phyloP scores from a whole-genome alignment of 495 filamentous ascomycete genomes.

The Bacidia rubella region DNA sequence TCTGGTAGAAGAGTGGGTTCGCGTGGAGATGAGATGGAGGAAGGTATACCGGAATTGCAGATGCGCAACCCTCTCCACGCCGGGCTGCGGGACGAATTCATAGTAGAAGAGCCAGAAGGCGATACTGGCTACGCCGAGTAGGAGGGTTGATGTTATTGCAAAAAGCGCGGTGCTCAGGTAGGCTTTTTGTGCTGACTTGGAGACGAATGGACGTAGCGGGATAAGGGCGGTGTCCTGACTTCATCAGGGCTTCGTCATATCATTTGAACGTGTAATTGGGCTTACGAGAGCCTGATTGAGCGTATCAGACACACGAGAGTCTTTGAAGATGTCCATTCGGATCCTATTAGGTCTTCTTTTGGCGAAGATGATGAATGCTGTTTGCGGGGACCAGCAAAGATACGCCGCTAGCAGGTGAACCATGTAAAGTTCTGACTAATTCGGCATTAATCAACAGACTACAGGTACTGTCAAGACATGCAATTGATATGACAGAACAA shows the following conservation, averaged over 20 bases:
- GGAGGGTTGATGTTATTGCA: conserved; percentile 37
- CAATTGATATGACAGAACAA: no score
- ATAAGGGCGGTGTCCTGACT: conserved; percentile 15
- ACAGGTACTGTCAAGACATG: no score
- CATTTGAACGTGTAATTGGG: not conserved
- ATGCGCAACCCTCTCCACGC: conserved; percentile 53
- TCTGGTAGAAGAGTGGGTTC: no score
- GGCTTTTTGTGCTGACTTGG: conserved; percentile 51
- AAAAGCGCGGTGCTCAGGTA: conserved; percentile 62
- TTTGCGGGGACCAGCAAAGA: no score
- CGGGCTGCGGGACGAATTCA: conserved; percentile 62
- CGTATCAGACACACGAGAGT: not conserved
- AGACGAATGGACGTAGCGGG: conserved; percentile 42
- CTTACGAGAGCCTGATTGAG: conserved; percentile 9
- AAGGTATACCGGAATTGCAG: conserved; percentile 64
- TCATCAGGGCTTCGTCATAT: not conserved
- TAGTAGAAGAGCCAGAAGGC: conserved; percentile 72
- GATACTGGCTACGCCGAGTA: conserved; percentile 48
- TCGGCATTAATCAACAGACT: no score
- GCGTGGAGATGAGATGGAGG: not conserved
- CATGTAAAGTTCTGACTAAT: no score
- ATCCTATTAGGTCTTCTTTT: no score
- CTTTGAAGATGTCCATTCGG: conserved; percentile 4
- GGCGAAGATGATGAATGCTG: no score
- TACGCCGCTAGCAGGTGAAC: no score